Evolutionary conservation across 2,329 filamentous ascomycete genomes (phyloP), one percentile per base, ranked within the genome.

Genomic region (Aspergillus aculeatinus): DNA sequence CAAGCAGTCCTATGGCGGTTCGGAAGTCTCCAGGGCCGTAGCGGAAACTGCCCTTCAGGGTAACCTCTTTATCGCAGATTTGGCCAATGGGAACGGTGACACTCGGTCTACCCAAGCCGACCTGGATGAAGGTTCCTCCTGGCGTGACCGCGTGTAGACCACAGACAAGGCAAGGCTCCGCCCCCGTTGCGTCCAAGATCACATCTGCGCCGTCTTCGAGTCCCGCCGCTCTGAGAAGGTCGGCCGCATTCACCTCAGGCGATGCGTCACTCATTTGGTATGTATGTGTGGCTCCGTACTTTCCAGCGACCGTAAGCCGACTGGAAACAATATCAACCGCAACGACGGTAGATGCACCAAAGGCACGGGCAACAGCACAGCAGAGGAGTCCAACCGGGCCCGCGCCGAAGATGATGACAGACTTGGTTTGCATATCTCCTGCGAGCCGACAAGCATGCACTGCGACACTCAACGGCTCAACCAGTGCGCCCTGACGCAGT

Each of bases 1-100:
- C 54, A 33, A 70, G 47, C 47, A 97, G 81, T 63, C 91, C 86
- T 39, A 96, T 81, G 3, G 91, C 91, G 4, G 91, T 83, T 70
- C 87, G 82, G 76, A 96, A 97, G 76, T 96, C 93, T 11, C 92
- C 92, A 51, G 86, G 84, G 1, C 88, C 88, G 76, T 97, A 97
- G 39, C 93, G 85, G 82, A 96, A 96, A 62, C 88, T 92, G 25
- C 92, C 92, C 70, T 88, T 90, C 51, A 89, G 85, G 4, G 88
- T 93, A 31, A 96, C 82, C 80, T 96, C 93, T 79, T 96, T 96
- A 58, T 87, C 83, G 73, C 91, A 95, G 74, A 95, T 81, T 14
- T 95, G 63, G 89, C 92, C 81, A 93, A 96, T 29, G 75, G 68
- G 68, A 21, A 70, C 9, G 1, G 59, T 89, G 74, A 96, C 90